A percentile compares a stretch with the other conserved stretches of the same genome.
These are phyloP conservation scores for Zygosaccharomyces siamensis DNA, from an alignment of 805 yeast species.

Conservation along the genomic window DNA sequence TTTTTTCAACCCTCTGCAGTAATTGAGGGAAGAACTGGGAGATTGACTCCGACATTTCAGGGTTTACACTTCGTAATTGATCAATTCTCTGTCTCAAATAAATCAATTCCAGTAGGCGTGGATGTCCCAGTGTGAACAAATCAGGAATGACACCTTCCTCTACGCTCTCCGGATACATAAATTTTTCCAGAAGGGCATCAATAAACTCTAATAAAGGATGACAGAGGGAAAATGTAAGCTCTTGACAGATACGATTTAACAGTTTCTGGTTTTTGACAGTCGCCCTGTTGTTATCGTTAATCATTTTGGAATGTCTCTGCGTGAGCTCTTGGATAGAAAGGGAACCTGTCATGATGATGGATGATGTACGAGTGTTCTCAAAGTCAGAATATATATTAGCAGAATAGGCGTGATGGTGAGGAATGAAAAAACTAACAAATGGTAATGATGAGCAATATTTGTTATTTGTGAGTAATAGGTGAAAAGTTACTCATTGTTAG, in stretches of 20 bases:
- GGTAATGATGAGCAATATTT: background rate
- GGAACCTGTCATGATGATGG: conserved; percentile 10
- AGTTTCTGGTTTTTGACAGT: conserved; percentile 12
- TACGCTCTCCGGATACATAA: conserved; percentile 26
- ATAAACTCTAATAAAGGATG: conserved; percentile 26
- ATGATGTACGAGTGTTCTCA: background rate
- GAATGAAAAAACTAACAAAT: background rate
- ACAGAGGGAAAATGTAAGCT: conserved; percentile 18
- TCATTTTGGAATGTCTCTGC: conserved; percentile 8
- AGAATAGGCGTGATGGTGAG: background rate
- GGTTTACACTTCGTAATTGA: conserved; percentile 7
- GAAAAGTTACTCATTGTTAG: conserved; percentile 3
- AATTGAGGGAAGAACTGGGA: conserved; percentile 6
- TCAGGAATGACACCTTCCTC: conserved; percentile 1
- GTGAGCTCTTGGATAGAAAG: conserved; percentile 3
- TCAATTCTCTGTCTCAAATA: conserved; percentile 18
- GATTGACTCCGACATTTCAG: conserved; percentile 1
- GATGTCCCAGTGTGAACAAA: conserved; percentile 23
- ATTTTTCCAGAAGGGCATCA: conserved; percentile 24
- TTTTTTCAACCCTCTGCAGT: conserved; percentile 14
- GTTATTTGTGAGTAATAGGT: background rate
- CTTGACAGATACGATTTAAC: conserved; percentile 12
- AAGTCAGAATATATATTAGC: background rate
- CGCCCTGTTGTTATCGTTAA: conserved; percentile 8
- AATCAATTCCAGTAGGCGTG: conserved; percentile 23